Evolutionary conservation across 2,329 filamentous ascomycete species (phyloP).

Genomic region (Sporothrix globosa): DNA sequence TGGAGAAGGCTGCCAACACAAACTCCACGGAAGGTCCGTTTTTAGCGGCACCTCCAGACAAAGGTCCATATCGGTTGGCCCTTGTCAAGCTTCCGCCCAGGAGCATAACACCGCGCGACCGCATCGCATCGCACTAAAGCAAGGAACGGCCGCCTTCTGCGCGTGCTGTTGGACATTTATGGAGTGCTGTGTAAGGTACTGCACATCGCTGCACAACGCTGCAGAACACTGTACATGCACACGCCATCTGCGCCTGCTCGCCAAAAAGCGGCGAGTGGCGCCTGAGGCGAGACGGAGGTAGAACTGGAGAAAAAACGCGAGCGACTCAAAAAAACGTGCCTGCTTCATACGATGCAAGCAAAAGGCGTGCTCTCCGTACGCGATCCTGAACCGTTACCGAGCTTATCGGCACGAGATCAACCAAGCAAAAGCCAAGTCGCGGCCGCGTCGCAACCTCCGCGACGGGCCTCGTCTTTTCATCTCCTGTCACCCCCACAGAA

Average conservation of each 20-base stretch:
- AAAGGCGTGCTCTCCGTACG: neutral
- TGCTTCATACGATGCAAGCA: neutral
- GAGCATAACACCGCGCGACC: neutral
- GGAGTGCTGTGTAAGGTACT: neutral
- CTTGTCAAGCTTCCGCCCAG: slow-evolving; percentile 17
- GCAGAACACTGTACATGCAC: no score
- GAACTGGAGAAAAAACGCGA: neutral
- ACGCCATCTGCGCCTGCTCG: no score
- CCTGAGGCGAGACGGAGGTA: neutral
- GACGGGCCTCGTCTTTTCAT: neutral
- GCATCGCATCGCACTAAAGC: slow-evolving; percentile 6
- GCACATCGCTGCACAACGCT: neutral
- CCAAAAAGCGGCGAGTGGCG: no score
- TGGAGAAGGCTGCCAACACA: neutral
- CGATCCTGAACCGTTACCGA: slow-evolving; percentile 16
- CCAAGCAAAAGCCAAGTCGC: neutral
- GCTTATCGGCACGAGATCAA: slow-evolving; percentile 1
- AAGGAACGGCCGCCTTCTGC: slow-evolving; percentile 6
- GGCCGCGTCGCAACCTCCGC: neutral
- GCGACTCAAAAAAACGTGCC: slow-evolving; percentile 1
- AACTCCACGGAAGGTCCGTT: slow-evolving; percentile 7
- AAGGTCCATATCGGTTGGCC: neutral
- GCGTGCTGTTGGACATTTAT: neutral
- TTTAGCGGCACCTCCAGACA: slow-evolving; percentile 11
- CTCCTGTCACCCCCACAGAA: neutral